Evolutionary conservation across 2,329 filamentous ascomycete species (phyloP).

Genomic region (Colletotrichum scovillei): DNA sequence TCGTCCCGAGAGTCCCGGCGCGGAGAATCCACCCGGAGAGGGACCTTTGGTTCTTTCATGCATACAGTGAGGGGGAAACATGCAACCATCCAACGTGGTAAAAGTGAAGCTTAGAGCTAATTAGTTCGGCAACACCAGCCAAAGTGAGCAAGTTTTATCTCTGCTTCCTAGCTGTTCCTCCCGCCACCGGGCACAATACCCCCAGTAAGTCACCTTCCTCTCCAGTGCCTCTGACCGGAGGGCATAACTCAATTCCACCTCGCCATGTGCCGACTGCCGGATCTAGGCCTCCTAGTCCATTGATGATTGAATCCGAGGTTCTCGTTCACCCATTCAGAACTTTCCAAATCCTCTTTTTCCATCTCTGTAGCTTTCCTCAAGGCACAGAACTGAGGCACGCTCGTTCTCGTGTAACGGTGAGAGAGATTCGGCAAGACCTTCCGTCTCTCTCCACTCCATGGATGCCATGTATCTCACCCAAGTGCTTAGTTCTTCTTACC

Average conservation of each 20-base stretch:
- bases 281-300: background rate
- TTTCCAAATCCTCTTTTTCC: background rate
- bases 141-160: slow-evolving; percentile 16
- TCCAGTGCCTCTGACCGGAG: background rate
- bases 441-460: no score
- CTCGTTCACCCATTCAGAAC: background rate
- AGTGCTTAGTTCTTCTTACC: background rate
- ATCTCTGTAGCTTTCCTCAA: background rate
- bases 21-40: background rate
- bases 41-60: background rate
- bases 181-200: background rate
- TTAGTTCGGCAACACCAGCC: background rate
- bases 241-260: background rate
- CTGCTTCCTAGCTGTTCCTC: background rate
- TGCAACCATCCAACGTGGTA: background rate
- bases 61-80: background rate
- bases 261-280: background rate
- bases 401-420: background rate
- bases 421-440: background rate
- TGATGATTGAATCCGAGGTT: background rate
- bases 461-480: background rate
- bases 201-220: background rate
- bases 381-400: background rate
- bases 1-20: background rate
- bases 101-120: background rate